Percentiles rank a stretch among this genome's conserved stretches.
Conservation (phyloP, 1,284 basidiomycete species). For the Cryptococcus sp. region DNA sequence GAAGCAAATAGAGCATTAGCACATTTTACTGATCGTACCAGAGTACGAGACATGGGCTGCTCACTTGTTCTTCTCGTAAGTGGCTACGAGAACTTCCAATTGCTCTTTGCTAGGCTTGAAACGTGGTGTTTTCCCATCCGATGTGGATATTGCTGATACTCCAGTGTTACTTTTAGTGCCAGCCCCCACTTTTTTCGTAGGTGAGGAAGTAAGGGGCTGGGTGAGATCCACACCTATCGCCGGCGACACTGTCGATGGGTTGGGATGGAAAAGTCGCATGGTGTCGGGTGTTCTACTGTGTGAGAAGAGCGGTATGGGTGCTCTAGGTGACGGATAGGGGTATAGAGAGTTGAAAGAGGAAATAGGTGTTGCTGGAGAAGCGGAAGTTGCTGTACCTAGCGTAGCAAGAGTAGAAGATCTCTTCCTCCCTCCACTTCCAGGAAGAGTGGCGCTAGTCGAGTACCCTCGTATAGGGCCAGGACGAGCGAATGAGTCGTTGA, state of each 20-base stretch:
- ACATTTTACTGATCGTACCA: not conserved
- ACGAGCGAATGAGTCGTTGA: not conserved
- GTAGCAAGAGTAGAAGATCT: conserved; percentile 14
- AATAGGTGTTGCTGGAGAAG: conserved; percentile 3
- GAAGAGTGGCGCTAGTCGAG: conserved; percentile 12
- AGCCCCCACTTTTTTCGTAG: no score
- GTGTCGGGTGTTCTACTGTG: conserved; percentile 2
- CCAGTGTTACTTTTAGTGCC: no score
- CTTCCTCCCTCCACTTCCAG: not conserved
- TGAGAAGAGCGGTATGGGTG: not conserved
- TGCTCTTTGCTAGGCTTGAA: conserved; percentile 44
- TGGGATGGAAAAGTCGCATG: conserved; percentile 18
- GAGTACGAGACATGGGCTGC: not conserved
- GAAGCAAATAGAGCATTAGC: not conserved
- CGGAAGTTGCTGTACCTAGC: not conserved
- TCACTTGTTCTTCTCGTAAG: conserved; percentile 40
- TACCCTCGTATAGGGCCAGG: conserved; percentile 12
- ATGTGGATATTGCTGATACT: no score
- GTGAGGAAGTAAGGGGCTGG: not conserved
- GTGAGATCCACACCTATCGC: conserved; percentile 9
- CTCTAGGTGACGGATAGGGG: conserved; percentile 14
- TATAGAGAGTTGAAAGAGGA: not conserved
- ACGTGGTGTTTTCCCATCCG: conserved; percentile 27
- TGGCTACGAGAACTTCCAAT: conserved; percentile 31
- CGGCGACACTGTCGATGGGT: conserved; percentile 10